Conservation (phyloP, 192 early-diverging fungal genomes). For the Linnemannia zychae region DNA sequence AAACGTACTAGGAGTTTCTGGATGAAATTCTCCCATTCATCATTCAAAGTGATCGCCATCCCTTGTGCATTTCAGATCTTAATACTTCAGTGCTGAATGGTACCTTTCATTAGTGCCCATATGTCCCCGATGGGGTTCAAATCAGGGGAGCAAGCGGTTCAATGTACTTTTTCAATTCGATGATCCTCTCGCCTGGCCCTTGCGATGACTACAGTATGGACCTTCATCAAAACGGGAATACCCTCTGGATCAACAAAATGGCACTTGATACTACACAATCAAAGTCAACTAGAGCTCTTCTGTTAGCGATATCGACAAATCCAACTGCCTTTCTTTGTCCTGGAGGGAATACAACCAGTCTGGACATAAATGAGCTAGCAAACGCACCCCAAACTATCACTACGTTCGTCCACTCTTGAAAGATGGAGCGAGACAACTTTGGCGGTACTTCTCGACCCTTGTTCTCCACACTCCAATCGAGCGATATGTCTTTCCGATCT, state of each 20-base stretch:
- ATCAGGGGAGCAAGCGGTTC: neutral
- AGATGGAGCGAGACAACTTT: too few relatives aligned
- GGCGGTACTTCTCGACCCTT: too few relatives aligned
- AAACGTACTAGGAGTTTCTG: neutral
- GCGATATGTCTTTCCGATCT: too few relatives aligned
- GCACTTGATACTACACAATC: neutral
- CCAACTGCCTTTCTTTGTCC: too few relatives aligned
- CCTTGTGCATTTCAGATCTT: neutral
- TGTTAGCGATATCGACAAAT: neutral
- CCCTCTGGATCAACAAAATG: constrained; percentile 1
- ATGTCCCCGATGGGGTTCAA: neutral
- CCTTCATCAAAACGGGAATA: neutral
- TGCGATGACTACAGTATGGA: neutral
- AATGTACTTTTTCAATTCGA: neutral
- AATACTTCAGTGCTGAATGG: neutral
- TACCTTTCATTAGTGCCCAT: constrained; percentile 5
- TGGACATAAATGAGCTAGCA: too few relatives aligned
- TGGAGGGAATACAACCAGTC: too few relatives aligned
- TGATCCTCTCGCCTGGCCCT: neutral
- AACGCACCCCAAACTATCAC: too few relatives aligned
- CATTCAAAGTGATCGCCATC: neutral
- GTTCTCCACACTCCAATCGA: too few relatives aligned
- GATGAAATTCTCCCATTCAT: neutral
- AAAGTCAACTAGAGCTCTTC: constrained; percentile 1
- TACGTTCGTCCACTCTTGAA: too few relatives aligned